A percentile compares a stretch with the other conserved stretches of the same genome.
phyloP scores from a whole-genome alignment of 495 filamentous ascomycete genomes.

The Aspergillus sparsus region DNA sequence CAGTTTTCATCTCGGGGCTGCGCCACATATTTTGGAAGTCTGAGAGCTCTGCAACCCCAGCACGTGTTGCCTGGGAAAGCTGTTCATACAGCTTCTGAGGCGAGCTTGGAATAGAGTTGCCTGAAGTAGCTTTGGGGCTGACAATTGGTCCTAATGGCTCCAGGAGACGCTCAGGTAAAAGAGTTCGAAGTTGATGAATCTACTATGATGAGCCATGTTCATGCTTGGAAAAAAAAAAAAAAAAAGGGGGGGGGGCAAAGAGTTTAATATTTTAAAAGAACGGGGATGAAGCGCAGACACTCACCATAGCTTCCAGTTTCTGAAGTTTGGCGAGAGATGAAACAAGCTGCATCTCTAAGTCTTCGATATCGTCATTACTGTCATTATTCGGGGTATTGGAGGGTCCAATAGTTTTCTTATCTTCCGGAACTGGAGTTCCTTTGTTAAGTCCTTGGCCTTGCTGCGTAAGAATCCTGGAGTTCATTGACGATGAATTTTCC shows the following conservation, averaged over 20 bases:
- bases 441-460: no score
- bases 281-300: not conserved
- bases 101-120: constrained; percentile 28
- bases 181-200: constrained; percentile 46
- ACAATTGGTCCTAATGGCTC: constrained; percentile 38
- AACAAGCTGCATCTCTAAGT: constrained; percentile 1
- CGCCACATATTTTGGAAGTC: constrained; percentile 41
- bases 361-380: not conserved
- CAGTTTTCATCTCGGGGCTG: constrained; percentile 36
- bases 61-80: constrained; percentile 31
- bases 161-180: constrained; percentile 42
- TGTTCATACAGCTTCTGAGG: constrained; percentile 31
- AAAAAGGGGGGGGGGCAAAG: not conserved
- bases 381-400: not conserved
- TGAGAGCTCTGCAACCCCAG: constrained; percentile 33
- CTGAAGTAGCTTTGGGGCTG: constrained; percentile 26
- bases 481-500: not conserved
- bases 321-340: constrained; percentile 5
- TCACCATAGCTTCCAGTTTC: constrained; percentile 1
- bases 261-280: not conserved
- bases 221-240: not conserved
- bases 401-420: no score
- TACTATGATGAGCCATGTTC: constrained; percentile 13
- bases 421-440: no score
- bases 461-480: not conserved